These are phyloP conservation scores for Exophiala xenobiotica DNA, from an alignment of 2,329 filamentous ascomycete genomes.

Conservation along the genomic window DNA sequence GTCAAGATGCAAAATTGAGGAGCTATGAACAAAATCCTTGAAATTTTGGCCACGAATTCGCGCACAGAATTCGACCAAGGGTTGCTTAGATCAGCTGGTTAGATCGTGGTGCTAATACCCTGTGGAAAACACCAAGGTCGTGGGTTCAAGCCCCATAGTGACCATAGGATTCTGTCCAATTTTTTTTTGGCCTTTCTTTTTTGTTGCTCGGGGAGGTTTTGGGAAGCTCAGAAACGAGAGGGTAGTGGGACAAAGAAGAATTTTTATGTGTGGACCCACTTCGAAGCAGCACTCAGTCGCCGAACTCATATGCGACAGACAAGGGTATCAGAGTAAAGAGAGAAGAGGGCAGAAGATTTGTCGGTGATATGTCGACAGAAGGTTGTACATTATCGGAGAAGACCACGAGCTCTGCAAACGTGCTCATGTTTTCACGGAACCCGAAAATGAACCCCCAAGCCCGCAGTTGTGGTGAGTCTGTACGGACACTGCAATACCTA, in stretches of 20 bases:
- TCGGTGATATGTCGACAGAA: too few species aligned
- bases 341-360: background rate
- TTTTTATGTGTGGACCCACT: background rate
- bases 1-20: too few species aligned
- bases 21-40: too few species aligned
- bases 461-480: too few species aligned
- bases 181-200: background rate
- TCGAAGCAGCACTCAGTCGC: background rate
- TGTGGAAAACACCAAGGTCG: slow-evolving; percentile 4
- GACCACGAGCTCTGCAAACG: too few species aligned
- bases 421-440: too few species aligned
- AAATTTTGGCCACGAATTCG: background rate
- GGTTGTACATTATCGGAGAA: too few species aligned
- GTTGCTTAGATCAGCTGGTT: slow-evolving; percentile 7
- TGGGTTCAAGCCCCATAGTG: slow-evolving; percentile 8
- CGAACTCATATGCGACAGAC: background rate
- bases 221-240: too few species aligned
- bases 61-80: slow-evolving; percentile 1
- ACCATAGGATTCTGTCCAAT: background rate
- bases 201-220: too few species aligned
- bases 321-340: background rate
- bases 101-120: slow-evolving; percentile 9
- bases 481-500: too few species aligned
- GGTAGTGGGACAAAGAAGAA: background rate
- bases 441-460: too few species aligned